Evolutionary conservation across 805 yeast species (phyloP).

Genomic region (Teunomyces funiuensis): DNA sequence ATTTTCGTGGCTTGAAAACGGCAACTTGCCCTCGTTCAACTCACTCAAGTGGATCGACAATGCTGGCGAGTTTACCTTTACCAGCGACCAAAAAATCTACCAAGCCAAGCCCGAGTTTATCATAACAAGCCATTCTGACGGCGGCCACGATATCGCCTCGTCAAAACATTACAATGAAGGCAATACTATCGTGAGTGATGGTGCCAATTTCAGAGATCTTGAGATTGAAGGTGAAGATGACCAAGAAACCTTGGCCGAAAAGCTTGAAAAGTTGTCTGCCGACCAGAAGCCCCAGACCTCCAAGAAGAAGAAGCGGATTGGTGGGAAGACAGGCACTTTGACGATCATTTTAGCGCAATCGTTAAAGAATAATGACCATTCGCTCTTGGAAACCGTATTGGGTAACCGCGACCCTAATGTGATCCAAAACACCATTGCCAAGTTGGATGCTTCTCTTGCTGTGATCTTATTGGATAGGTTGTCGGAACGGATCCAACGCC

Average conservation of each 20-base stretch:
- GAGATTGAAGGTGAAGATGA: constrained; percentile 47
- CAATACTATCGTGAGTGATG: constrained; percentile 60
- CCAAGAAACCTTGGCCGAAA: constrained; percentile 54
- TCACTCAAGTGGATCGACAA: constrained; percentile 48
- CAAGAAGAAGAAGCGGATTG: constrained; percentile 38
- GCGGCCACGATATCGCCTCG: constrained; percentile 54
- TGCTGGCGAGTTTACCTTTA: constrained; percentile 22
- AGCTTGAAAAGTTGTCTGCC: constrained; percentile 38
- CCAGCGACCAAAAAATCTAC: constrained; percentile 21
- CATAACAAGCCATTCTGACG: constrained; percentile 40
- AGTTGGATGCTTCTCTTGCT: constrained; percentile 50
- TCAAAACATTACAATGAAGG: constrained; percentile 60
- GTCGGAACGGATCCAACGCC: constrained; percentile 53
- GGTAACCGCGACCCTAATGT: constrained; percentile 50
- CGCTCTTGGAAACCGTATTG: constrained; percentile 82
- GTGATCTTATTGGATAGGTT: constrained; percentile 51
- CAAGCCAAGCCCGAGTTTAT: constrained; percentile 44
- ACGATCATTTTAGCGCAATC: constrained; percentile 88
- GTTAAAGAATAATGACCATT: constrained; percentile 78
- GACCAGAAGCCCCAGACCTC: constrained; percentile 21
- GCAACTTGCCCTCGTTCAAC: constrained; percentile 57
- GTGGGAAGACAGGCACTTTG: constrained; percentile 62
- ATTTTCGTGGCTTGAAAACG: constrained; percentile 63
- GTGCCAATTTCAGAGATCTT: constrained; percentile 60
- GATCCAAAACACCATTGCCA: constrained; percentile 49